Conservation (phyloP, 495 filamentous ascomycete genomes). For the Aspergillus cristatus region DNA sequence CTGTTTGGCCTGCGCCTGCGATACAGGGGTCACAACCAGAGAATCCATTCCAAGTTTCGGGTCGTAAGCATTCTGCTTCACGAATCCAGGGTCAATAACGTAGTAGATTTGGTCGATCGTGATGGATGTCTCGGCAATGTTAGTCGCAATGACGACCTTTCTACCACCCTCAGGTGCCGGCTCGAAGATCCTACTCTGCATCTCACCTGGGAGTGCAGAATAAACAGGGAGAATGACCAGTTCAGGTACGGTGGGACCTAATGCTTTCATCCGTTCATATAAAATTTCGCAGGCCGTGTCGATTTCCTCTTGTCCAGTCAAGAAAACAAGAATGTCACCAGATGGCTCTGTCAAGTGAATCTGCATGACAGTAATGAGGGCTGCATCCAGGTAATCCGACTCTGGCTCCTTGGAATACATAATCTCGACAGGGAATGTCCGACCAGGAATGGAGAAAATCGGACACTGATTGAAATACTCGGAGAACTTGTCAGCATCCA, state of each 20-base stretch:
- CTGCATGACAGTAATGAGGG: slow-evolving; percentile 92
- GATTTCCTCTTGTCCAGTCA: slow-evolving; percentile 97
- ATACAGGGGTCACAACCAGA: slow-evolving; percentile 88
- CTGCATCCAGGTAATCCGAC: slow-evolving; percentile 92
- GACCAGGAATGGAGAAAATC: slow-evolving; percentile 91
- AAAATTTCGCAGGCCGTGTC: slow-evolving; percentile 88
- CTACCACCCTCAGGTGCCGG: slow-evolving; percentile 79
- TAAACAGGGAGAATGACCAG: slow-evolving; percentile 92
- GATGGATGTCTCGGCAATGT: slow-evolving; percentile 96
- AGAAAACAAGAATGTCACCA: slow-evolving; percentile 90
- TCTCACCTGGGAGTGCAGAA: slow-evolving; percentile 82
- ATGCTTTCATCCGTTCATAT: slow-evolving; percentile 90
- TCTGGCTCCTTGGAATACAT: slow-evolving; percentile 93
- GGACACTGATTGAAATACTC: slow-evolving; percentile 90
- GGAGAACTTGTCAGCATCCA: slow-evolving; percentile 97
- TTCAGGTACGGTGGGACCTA: slow-evolving; percentile 86
- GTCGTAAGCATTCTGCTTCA: slow-evolving; percentile 96
- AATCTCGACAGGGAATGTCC: slow-evolving; percentile 91
- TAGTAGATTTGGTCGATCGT: slow-evolving; percentile 98
- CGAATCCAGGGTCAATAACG: slow-evolving; percentile 93
- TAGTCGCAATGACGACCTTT: slow-evolving; percentile 97
- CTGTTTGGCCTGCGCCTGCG: slow-evolving; percentile 94
- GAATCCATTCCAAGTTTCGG: slow-evolving; percentile 97
- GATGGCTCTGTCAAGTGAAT: slow-evolving; percentile 87
- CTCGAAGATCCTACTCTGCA: slow-evolving; percentile 91